These are phyloP conservation scores for Aureobasidium namibiae DNA, from an alignment of 2,329 filamentous ascomycete species.

Conservation along the genomic window DNA sequence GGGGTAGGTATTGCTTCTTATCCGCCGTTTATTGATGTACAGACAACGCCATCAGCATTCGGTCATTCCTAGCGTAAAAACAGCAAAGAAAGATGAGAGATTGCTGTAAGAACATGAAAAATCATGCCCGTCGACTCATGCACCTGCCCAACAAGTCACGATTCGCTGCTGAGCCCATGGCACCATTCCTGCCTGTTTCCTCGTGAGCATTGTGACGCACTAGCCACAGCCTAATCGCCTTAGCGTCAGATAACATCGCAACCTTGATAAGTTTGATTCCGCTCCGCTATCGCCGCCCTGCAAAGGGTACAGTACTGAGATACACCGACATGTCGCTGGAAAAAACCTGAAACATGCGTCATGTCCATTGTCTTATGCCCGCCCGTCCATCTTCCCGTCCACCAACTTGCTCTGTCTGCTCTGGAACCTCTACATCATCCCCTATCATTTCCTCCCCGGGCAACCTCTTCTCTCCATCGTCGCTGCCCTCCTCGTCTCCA, in stretches of 20 bases:
- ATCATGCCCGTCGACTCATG: background rate
- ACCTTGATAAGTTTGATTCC: slow-evolving; percentile 6
- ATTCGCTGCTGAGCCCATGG: background rate
- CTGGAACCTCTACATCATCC: background rate
- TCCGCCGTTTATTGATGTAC: background rate
- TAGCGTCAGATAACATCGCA: slow-evolving; percentile 9
- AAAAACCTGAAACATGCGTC: slow-evolving; percentile 1
- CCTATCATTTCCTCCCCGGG: background rate
- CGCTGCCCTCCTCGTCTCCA: slow-evolving; percentile 35
- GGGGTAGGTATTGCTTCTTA: slow-evolving; percentile 10
- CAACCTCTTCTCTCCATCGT: background rate
- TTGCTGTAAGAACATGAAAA: background rate
- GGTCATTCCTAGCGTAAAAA: background rate
- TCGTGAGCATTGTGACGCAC: slow-evolving; percentile 10
- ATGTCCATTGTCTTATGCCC: background rate
- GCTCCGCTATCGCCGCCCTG: background rate
- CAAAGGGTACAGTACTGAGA: slow-evolving; percentile 3
- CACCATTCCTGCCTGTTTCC: background rate
- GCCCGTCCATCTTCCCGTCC: background rate
- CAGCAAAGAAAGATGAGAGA: background rate
- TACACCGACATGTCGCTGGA: background rate
- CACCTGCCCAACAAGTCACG: slow-evolving; percentile 4
- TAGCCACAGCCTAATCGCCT: slow-evolving; percentile 5
- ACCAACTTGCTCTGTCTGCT: background rate
- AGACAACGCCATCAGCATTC: background rate